Evolutionary conservation across 495 filamentous ascomycete species (phyloP), one percentile per base, ranked within the genome.

Genomic region (Cladorrhinum samala): DNA sequence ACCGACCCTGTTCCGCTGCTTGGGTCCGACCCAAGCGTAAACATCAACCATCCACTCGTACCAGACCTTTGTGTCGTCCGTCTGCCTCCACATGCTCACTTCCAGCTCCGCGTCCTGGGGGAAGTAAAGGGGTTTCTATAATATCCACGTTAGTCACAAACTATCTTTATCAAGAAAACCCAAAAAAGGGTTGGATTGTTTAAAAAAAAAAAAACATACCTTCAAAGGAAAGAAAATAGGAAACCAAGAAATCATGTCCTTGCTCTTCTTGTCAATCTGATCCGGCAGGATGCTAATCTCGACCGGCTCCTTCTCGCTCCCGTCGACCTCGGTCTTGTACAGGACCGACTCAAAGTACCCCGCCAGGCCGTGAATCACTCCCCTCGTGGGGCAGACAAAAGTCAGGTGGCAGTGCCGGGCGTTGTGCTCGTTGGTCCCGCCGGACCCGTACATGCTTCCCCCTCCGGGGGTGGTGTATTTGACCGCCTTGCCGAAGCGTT

Each of bases 201-300:
- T 16, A 20, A 21, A 33, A 40, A 43, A 42, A 53, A 16, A 27
- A 21, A 38, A 19, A 50, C 23, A 24, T 77, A 94, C 92, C 84
- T 95, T 95, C 9, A 99, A 67, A 6, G 93, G 93, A 61, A 99
- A 99, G 73, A 88, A 96, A 11, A 97, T 96, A 8, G 93, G 93
- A 68, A 99, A 99, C 93, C 93, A 99, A 60, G 87, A 92, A 52
- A 96, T 93, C 93, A 97, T 97, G 57, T 89, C 65, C 59, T 85
- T 83, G 71, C 90, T 95, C 79, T 97, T 96, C 46, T 74, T 75
- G 45, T 91, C 88, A 74, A 96, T 96, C 38, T 84, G 91, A 49
- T 94, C 87, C 6, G 94, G 93, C 67, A 94, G 85, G 16, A 88
- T 99, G 55, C 89, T 94, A 38, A 99, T 71, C 71, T 96, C 93